Base-by-base conservation (phyloP, 1,139 yeast species). In the Kodamaea fungicola region DNA sequence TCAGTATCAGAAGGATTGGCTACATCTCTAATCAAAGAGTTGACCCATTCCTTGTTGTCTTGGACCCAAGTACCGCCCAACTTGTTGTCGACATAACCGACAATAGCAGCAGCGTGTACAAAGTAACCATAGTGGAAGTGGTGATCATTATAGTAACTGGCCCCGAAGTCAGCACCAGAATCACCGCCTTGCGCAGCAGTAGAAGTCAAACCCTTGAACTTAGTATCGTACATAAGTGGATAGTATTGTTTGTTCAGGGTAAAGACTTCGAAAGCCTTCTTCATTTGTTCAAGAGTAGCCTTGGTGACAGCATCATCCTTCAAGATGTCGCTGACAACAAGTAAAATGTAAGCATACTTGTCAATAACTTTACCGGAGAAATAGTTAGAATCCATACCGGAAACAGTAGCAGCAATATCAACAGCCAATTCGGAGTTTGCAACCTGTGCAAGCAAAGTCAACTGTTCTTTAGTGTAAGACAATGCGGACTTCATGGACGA, bases 111-210 rank as follows among this genome's bases (percentile, higher is more conserved):
- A 7, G 92, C 83, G 50, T 83, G 89, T 37, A 85, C 71, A 50
- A 75, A 76, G 60, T 84, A 84, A 21, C 92, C 90, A 54, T 82
- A 84, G 52, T 85, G 92, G 77, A 83, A 84, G 54, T 84, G 92
- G 52, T 57, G 92, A 57, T 84, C 92, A 49, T 83, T 84, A 61
- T 84, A 84, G 60, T 74, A 79, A 10, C 83, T 73, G 46, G 79
- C 66, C 22, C 92, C 94, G 54, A 62, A 85, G 31, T 58, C 61
- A 8, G 52, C 53, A 28, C 49, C 47, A 30, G 50, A 39, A 37
- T 78, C 75, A 35, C 76, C 76, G 28, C 67, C 65, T 43, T 76
- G 67, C 28, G 74, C 58, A 16, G 83, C 80, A 24, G 79, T 64
- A 1, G 89, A 78, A n/a, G 87, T 78, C 12, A 85, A 67, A 32